Evolutionary conservation across 768 basidiomycete species (phyloP), one percentile per base, ranked within the genome.

Genomic region (Leccinum uliginosum): DNA sequence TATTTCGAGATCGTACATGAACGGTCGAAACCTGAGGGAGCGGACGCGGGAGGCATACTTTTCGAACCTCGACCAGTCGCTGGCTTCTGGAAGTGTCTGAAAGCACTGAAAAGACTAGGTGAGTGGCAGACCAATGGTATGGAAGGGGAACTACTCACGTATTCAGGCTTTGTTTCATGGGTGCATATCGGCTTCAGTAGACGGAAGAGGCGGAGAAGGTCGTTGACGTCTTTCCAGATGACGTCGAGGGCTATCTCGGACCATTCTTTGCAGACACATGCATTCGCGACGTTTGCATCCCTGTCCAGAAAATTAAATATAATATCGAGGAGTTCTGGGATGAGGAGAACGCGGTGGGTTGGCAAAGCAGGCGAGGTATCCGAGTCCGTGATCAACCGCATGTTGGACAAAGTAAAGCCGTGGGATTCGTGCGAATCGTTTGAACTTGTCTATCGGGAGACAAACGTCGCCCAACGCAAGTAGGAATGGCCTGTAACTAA

Each of bases 301-400:
- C 62, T 62, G 58, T 80, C 80, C 23, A 84, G 61, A 57, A 74
- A 78, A 30, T 68, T 68, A 66, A 86, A 81, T 9, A 87, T 71
- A 66, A 82, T 76, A 51, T 82, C 78, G 23, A 86, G 71, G 0
- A 87, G 76, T 65, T 87, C 85, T 1, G 85, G 81, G 21, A 85
- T 83, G 27, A 65, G 71, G 1, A 86, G 65, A 6, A 81, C 79
- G 34, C 78, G 62, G 29, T 58, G 57, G 26, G 56, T 35, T 24
- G 47, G 35, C 8, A 9, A 19, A 7, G 38, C 15, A 10, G 15
- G n/a, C 8, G 3, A 7, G 14, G 12, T 15, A 24, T 23, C 45
- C 53, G 21, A 5, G 53, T 5, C 2, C 17, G 29, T 44, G 23
- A 51, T 40, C 26, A 47, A 29, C 19, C 32, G 23, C 56, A 57